phyloP scores from a whole-genome alignment of 345 rosid species.

The Carallia pectinifolia region DNA sequence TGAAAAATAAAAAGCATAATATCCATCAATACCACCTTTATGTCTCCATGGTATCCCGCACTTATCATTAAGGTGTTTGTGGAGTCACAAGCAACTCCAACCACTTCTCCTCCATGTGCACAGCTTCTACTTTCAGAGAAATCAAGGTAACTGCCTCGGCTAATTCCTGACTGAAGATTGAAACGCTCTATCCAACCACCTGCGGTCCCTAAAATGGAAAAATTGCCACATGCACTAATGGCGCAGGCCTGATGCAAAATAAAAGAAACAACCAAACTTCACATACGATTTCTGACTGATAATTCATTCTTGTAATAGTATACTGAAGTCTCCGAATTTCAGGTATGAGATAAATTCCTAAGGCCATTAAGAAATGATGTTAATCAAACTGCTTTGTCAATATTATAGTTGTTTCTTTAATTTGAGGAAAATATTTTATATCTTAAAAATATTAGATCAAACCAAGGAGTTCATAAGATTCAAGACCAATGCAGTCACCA shows the following conservation, averaged over 20 bases:
- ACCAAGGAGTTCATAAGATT: not conserved
- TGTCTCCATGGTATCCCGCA: constrained; percentile 86
- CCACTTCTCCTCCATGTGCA: constrained; percentile 78
- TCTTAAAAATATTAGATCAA: not conserved
- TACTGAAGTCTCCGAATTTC: not conserved
- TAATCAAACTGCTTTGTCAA: not conserved
- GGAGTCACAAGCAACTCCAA: constrained; percentile 94
- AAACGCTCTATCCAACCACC: constrained; percentile 96
- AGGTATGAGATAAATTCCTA: not conserved
- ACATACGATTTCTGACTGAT: not conserved
- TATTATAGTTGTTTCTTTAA: not conserved
- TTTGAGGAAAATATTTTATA: not conserved
- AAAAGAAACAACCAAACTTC: not conserved
- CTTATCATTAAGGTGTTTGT: constrained; percentile 90
- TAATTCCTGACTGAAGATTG: constrained; percentile 92
- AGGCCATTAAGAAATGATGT: not conserved
- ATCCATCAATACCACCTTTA: constrained; percentile 48
- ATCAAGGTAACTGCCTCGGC: constrained; percentile 85
- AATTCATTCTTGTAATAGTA: not conserved
- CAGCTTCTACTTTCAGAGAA: constrained; percentile 43
- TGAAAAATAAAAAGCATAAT: not conserved
- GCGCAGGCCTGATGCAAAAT: constrained; percentile 64
- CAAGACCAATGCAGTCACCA: not conserved
- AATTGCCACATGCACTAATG: constrained; percentile 96
- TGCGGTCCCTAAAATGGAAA: constrained; percentile 84